A percentile compares a stretch with the other conserved stretches of the same genome.
Evolutionary conservation across 2,329 filamentous ascomycete genomes (phyloP).

Genomic region (Biscogniauxia sp.): DNA sequence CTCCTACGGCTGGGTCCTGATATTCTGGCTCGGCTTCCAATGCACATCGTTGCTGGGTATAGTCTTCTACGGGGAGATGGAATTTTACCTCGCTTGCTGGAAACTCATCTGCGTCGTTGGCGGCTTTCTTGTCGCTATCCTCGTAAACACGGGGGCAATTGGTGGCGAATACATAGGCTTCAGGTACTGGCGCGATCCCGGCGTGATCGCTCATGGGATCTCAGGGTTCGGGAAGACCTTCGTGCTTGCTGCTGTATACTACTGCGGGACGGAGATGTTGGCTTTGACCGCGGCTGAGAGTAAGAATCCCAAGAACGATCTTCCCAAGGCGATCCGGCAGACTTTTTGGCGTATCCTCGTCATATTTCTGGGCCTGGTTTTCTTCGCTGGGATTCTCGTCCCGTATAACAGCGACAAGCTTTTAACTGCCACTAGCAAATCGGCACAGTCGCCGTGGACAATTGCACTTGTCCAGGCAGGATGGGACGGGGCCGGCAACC

Average conservation of each 20-base stretch:
- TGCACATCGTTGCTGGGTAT: constrained; percentile 35
- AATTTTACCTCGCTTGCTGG: constrained; percentile 32
- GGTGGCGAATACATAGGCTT: constrained; percentile 36
- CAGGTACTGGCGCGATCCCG: constrained; percentile 33
- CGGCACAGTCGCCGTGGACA: constrained; percentile 32
- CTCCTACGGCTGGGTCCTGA: constrained; percentile 44
- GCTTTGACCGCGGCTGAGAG: constrained; percentile 36
- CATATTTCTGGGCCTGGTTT: constrained; percentile 33
- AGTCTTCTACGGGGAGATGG: constrained; percentile 33
- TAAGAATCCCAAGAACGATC: constrained; percentile 29
- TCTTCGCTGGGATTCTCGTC: constrained; percentile 33
- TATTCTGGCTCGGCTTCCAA: constrained; percentile 45
- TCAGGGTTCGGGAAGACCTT: constrained; percentile 36
- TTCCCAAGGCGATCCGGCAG: constrained; percentile 31
- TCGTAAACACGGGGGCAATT: constrained; percentile 35
- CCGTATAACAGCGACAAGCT: constrained; percentile 35
- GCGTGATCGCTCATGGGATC: constrained; percentile 34
- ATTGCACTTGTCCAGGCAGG: constrained; percentile 31
- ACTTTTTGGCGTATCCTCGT: constrained; percentile 33
- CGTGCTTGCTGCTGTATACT: constrained; percentile 36
- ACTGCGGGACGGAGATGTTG: constrained; percentile 36
- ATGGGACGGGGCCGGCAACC: constrained; percentile 26
- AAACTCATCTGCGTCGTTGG: constrained; percentile 35
- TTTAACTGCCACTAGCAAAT: constrained; percentile 30
- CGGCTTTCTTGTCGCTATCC: constrained; percentile 33